Conservation (phyloP, 2,329 filamentous ascomycete genomes). For the Colletotrichum tropicicola region DNA sequence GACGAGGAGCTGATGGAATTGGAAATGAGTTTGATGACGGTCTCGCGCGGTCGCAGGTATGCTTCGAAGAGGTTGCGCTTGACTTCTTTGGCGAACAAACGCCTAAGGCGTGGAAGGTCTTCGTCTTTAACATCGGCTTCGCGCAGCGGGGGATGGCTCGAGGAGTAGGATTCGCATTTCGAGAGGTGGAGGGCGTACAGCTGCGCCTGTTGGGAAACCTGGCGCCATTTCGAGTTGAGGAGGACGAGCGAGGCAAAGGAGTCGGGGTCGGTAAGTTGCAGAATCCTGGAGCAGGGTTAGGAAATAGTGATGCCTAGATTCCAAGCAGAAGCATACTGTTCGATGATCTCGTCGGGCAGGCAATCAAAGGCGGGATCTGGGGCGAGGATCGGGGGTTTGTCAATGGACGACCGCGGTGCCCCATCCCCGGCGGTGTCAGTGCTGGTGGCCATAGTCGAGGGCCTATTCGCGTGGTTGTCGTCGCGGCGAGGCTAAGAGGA, state of each 20-base stretch:
- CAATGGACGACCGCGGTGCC: conserved; percentile 37
- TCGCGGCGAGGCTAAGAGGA: conserved; percentile 20
- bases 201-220: conserved; percentile 68
- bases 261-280: conserved; percentile 67
- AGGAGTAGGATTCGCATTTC: conserved; percentile 67
- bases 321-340: conserved; percentile 61
- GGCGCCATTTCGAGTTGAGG: conserved; percentile 72
- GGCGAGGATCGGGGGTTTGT: conserved; percentile 42
- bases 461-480: not conserved
- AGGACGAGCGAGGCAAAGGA: conserved; percentile 73
- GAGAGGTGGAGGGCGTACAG: conserved; percentile 71
- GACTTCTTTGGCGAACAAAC: conserved; percentile 73
- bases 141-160: conserved; percentile 54
- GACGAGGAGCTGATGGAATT: conserved; percentile 86
- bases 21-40: conserved; percentile 81
- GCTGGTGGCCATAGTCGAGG: conserved; percentile 17
- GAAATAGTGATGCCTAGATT: not conserved
- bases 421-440: conserved; percentile 1
- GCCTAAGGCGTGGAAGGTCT: conserved; percentile 68
- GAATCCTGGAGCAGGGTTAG: conserved; percentile 57
- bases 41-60: conserved; percentile 75
- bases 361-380: conserved; percentile 57
- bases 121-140: conserved; percentile 50
- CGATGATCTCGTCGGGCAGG: conserved; percentile 75
- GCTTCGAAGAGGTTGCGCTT: conserved; percentile 82